Evolutionary conservation across 768 basidiomycete species (phyloP).

Genomic region (Hygrocybe coccinea): DNA sequence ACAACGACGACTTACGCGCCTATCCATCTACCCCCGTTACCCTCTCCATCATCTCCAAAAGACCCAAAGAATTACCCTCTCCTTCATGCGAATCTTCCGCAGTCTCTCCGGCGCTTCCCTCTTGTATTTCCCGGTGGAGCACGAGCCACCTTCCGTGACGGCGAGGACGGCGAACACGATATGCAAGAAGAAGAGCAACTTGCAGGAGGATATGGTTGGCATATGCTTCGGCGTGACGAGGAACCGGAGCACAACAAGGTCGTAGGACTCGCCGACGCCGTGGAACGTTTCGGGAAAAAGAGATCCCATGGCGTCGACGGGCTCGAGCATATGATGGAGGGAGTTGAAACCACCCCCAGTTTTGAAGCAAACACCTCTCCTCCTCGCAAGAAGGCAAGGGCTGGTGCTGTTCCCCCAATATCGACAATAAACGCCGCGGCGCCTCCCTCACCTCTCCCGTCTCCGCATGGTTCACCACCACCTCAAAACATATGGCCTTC

Average conservation of each 20-base stretch:
- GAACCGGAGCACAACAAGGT: constrained; percentile 42
- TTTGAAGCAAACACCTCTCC: constrained; percentile 48
- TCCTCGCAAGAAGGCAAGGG: constrained; percentile 74
- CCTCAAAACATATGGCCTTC: constrained; percentile 76
- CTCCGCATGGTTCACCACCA: constrained; percentile 78
- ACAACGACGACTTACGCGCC: constrained; percentile 88
- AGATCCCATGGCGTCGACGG: constrained; percentile 57
- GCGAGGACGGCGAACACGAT: constrained; percentile 55
- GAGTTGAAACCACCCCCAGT: constrained; percentile 40
- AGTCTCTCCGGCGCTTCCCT: constrained; percentile 67
- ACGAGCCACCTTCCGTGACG: constrained; percentile 75
- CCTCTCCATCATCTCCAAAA: constrained; percentile 64
- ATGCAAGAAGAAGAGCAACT: constrained; percentile 70
- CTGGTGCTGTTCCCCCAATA: constrained; percentile 53
- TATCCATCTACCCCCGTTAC: constrained; percentile 73
- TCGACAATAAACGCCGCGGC: constrained; percentile 68
- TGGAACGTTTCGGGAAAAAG: constrained; percentile 85
- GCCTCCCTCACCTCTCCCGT: constrained; percentile 79
- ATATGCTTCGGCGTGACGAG: constrained; percentile 66
- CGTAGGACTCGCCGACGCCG: constrained; percentile 70
- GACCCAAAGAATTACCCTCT: constrained; percentile 79
- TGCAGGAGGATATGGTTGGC: constrained; percentile 67
- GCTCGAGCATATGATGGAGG: constrained; percentile 46
- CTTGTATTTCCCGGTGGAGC: constrained; percentile 77
- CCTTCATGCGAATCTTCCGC: constrained; percentile 67